A percentile compares a stretch with the other conserved stretches of the same genome.
phyloP scores from a whole-genome alignment of 116 monocot species.

The Phalaenopsis hybrid region DNA sequence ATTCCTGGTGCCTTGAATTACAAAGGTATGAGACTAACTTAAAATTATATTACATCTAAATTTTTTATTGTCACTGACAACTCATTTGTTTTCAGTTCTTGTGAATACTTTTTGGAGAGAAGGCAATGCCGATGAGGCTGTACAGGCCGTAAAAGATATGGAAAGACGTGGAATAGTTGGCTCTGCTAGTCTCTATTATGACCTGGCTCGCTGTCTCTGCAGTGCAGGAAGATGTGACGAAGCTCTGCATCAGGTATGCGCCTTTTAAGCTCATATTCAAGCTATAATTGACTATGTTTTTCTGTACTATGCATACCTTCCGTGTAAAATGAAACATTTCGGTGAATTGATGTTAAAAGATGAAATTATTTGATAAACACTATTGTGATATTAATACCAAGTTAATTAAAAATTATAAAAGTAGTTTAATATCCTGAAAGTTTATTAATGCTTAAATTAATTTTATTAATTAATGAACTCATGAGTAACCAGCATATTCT shows the following conservation, averaged over 20 bases:
- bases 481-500: no score
- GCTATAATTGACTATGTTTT: background rate
- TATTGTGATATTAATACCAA: background rate
- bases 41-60: background rate
- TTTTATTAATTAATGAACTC: no score
- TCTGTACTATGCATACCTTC: background rate
- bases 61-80: background rate
- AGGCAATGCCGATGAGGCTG: constrained; percentile 86
- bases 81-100: constrained; percentile 42
- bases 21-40: constrained; percentile 44
- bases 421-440: background rate
- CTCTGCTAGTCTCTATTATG: constrained; percentile 89
- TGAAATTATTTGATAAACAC: background rate
- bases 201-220: constrained; percentile 87
- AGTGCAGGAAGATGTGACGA: constrained; percentile 84
- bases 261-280: background rate
- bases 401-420: background rate
- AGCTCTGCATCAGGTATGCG: constrained; percentile 71
- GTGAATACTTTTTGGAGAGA: constrained; percentile 93
- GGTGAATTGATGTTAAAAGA: background rate
- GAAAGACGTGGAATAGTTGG: constrained; percentile 86
- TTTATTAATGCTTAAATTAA: background rate
- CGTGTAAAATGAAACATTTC: background rate
- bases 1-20: constrained; percentile 81
- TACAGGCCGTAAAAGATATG: constrained; percentile 78